phyloP scores from a whole-genome alignment of 2,329 filamentous ascomycete species.

The Penicillium sp. region DNA sequence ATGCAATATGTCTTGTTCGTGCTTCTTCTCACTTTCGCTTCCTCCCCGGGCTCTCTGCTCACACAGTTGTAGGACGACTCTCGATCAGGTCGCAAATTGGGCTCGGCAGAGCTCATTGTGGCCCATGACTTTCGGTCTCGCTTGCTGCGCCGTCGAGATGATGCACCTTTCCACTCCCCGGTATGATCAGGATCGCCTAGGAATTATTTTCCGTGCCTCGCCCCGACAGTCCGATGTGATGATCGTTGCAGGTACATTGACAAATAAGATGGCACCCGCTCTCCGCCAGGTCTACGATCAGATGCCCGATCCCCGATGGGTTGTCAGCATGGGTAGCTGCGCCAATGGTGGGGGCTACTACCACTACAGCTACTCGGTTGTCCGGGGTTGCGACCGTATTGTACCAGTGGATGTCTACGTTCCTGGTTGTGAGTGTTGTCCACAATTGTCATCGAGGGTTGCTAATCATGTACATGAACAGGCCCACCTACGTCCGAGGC shows the following conservation, averaged over 20 bases:
- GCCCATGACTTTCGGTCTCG: slow-evolving; percentile 90
- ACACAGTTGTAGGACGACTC: slow-evolving; percentile 36
- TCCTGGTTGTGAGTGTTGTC: slow-evolving; percentile 66
- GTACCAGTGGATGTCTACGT: slow-evolving; percentile 84
- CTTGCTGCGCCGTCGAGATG: slow-evolving; percentile 90
- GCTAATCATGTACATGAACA: slow-evolving; percentile 19
- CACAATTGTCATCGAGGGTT: background rate
- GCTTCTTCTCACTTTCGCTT: background rate
- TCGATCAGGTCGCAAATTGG: slow-evolving; percentile 81
- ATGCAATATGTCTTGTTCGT: slow-evolving; percentile 53
- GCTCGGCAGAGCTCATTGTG: slow-evolving; percentile 81
- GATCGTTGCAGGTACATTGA: slow-evolving; percentile 86
- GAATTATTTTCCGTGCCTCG: slow-evolving; percentile 84
- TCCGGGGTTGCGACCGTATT: slow-evolving; percentile 73
- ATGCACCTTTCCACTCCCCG: slow-evolving; percentile 89
- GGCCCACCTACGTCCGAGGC: slow-evolving; percentile 55
- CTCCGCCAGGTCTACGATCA: slow-evolving; percentile 88
- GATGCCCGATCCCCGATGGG: slow-evolving; percentile 92
- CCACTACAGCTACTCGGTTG: slow-evolving; percentile 80
- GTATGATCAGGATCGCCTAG: slow-evolving; percentile 84
- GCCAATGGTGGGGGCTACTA: slow-evolving; percentile 86
- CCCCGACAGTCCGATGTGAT: slow-evolving; percentile 85
- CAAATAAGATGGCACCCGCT: slow-evolving; percentile 91
- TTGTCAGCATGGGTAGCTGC: slow-evolving; percentile 80
- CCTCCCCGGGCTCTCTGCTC: slow-evolving; percentile 5